Evolutionary conservation across 257 asterid species (phyloP), one percentile per base, ranked within the genome.

Genomic region (Gynochthodes officinalis): DNA sequence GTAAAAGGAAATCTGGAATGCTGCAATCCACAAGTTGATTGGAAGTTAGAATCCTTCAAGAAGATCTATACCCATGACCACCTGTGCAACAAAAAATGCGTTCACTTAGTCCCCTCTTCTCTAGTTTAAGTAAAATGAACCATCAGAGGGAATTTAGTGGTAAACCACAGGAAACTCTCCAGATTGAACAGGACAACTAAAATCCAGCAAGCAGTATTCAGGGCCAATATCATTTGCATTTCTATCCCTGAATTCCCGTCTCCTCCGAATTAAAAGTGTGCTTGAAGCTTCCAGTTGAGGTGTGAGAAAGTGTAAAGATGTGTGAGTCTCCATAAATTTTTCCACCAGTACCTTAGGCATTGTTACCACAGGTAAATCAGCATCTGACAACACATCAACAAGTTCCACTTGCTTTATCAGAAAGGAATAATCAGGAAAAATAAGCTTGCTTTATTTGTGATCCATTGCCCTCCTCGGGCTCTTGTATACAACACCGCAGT

Each of bases 381-480:
- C 96, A 82, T 88, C 92, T 62, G 91, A 89, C 76, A 93, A 75
- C 70, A 90, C 97, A 78, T 88, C 92, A 59, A 78, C 65, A 80
- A 93, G 94, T 74, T 91, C n/a, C 96, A 73, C 81, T 72, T 64
- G 92, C 85, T 81, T 79, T 89, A 75, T 78, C 84, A 78, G n/a
- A n/a, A 93, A 93, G 75, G 86, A 81, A 80, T 85, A 90, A 86
- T 93, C 98, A 49, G 98, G 97, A 76, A 93, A 86, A 77, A 93
- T 86, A 67, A n/a, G 96, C 89, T 80, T 93, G 96, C 84, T 91
- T 93, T 21, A 96, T 74, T n/a, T 32, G 97, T 84, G 80, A 93
- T 89, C 98, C 97, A 93, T 60, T 87, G 96, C 39, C 98, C 98
- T 37, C 96, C 97, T 77, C 98, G 89, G 57, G 90, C 82, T 81